Percentiles rank a stretch among this genome's conserved stretches.
Evolutionary conservation across 306 rosid genomes (phyloP).

Genomic region (Malus orientalis): DNA sequence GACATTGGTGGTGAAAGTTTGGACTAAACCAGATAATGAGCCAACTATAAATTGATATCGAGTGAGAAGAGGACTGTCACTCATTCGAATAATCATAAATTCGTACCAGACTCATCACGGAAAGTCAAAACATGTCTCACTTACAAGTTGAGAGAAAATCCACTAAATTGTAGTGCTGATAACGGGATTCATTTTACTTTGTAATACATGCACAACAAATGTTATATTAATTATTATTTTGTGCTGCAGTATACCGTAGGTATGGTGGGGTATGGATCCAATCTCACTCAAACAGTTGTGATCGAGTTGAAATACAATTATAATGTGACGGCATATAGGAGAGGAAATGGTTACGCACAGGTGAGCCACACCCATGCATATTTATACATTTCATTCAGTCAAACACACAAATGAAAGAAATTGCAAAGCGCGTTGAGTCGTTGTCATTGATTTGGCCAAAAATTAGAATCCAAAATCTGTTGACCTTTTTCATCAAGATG

Average conservation of each 20-base stretch:
- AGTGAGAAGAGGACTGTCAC: too few species aligned
- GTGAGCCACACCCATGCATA: not conserved
- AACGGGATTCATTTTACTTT: not conserved
- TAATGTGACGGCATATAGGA: not conserved
- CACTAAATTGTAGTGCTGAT: not conserved
- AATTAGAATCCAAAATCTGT: too few species aligned
- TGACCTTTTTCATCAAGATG: too few species aligned
- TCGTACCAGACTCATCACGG: not conserved
- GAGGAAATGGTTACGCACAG: conserved; percentile 14
- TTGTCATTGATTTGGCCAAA: too few species aligned
- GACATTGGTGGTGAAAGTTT: too few species aligned
- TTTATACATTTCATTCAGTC: not conserved
- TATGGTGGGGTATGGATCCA: conserved; percentile 2
- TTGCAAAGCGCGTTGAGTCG: not conserved
- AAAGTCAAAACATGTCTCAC: not conserved
- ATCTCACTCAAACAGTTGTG: not conserved
- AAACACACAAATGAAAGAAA: not conserved
- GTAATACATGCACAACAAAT: not conserved
- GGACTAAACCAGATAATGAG: too few species aligned
- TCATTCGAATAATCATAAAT: too few species aligned
- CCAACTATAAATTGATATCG: too few species aligned
- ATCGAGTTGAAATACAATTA: conserved; percentile 11
- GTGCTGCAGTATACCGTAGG: not conserved
- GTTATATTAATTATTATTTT: not conserved
- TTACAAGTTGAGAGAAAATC: too few species aligned